These are phyloP conservation scores for Lycium ferocissimum DNA, from an alignment of 257 asterid species.

Conservation along the genomic window DNA sequence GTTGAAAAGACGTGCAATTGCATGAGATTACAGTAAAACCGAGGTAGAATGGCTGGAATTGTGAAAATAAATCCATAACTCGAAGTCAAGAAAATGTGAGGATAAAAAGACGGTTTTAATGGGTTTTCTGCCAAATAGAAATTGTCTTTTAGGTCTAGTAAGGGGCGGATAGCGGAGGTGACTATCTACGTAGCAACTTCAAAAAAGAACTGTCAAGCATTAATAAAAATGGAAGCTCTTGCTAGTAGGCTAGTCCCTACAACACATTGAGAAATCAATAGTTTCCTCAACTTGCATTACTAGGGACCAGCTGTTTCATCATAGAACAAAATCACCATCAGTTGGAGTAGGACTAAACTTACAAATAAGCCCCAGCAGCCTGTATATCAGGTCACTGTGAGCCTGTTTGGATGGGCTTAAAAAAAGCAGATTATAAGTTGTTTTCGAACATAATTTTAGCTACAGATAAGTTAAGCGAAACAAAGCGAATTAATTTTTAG, in stretches of 20 bases:
- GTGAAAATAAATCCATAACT: not conserved
- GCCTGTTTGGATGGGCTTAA: too few species aligned
- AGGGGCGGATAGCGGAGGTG: not conserved
- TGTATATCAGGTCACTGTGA: slow-evolving; percentile 5
- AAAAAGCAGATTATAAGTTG: too few species aligned
- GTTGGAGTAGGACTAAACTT: not conserved
- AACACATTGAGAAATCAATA: not conserved
- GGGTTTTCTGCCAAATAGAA: not conserved
- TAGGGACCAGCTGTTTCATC: slow-evolving; percentile 23
- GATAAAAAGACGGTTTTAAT: not conserved
- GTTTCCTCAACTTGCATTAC: slow-evolving; percentile 23
- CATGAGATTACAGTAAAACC: not conserved
- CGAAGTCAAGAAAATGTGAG: not conserved
- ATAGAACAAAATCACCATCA: not conserved
- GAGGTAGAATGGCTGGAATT: not conserved
- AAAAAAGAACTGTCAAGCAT: not conserved
- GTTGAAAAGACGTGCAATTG: not conserved
- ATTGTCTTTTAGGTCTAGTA: not conserved
- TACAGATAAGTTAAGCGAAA: too few species aligned
- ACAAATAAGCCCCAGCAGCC: not conserved
- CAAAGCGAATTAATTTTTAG: too few species aligned
- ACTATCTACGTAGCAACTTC: not conserved
- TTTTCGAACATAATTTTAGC: too few species aligned
- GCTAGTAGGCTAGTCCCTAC: slow-evolving; percentile 15
- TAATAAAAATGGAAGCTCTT: not conserved